Evolutionary conservation across 345 rosid species (phyloP).

Genomic region (Pistacia vera): DNA sequence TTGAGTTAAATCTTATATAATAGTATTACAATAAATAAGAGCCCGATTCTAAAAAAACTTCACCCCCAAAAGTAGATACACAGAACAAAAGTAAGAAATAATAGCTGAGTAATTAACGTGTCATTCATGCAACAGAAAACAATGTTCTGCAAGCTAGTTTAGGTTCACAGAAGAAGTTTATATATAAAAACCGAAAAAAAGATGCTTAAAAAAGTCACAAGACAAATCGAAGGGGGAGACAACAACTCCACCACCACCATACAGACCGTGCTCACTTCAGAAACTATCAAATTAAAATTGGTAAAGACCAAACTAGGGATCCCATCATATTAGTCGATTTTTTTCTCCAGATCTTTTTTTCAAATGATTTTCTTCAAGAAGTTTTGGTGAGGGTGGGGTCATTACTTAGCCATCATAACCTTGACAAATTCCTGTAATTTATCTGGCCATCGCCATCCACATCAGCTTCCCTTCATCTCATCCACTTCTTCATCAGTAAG

Average conservation of each 20-base stretch:
- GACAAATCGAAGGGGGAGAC: background rate
- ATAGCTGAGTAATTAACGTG: background rate
- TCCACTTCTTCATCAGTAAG: constrained; percentile 84
- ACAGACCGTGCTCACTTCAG: background rate
- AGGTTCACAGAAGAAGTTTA: background rate
- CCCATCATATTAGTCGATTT: constrained; percentile 7
- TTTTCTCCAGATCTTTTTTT: background rate
- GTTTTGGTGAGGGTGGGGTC: background rate
- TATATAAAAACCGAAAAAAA: background rate
- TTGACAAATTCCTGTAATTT: constrained; percentile 82
- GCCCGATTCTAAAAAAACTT: too few species aligned
- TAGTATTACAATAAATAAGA: too few species aligned
- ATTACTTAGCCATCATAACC: constrained; percentile 90
- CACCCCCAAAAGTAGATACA: too few species aligned
- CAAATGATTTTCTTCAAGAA: background rate
- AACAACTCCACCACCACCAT: background rate
- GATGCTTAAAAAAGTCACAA: background rate
- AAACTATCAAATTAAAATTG: constrained; percentile 3
- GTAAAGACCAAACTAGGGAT: constrained; percentile 13
- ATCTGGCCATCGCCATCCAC: constrained; percentile 92
- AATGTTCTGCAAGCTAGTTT: background rate
- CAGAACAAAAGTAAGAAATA: background rate
- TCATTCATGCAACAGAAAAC: background rate
- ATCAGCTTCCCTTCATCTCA: constrained; percentile 87
- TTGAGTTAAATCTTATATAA: too few species aligned